A percentile compares a stretch with the other conserved stretches of the same genome.
These are phyloP conservation scores for Trypanosomatidae sp. DNA, from an alignment of 208 protist species.

Conservation along the genomic window DNA sequence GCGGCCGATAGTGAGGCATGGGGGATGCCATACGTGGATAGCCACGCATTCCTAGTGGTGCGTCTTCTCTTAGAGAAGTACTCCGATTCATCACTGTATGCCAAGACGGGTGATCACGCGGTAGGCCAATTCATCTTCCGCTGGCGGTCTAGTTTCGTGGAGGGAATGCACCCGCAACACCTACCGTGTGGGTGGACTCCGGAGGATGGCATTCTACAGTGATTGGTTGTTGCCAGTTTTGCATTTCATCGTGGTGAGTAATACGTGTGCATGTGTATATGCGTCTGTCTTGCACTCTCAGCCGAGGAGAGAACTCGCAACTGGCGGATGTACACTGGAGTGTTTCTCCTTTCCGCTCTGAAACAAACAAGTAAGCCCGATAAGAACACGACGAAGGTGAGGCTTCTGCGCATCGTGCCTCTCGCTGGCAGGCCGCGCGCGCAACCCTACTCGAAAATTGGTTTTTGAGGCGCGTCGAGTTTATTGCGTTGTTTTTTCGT, in stretches of 20 bases:
- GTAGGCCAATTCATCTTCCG: conserved; percentile 67
- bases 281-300: neutral
- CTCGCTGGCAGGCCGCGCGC: neutral
- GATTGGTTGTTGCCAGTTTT: neutral
- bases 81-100: neutral
- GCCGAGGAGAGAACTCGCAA: neutral
- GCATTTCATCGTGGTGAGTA: neutral
- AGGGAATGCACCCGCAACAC: conserved; percentile 36
- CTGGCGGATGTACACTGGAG: neutral
- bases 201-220: conserved; percentile 52
- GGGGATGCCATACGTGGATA: conserved; percentile 40
- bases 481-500: neutral
- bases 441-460: neutral
- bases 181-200: conserved; percentile 50
- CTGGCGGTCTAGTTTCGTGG: conserved; percentile 50
- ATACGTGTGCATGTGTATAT: neutral
- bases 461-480: neutral
- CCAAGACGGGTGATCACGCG: conserved; percentile 40
- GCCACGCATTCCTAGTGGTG: conserved; percentile 55
- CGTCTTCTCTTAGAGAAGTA: conserved; percentile 51
- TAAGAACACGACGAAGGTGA: neutral
- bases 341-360: neutral
- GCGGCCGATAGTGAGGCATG: neutral
- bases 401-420: neutral
- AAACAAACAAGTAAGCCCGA: neutral